Evolutionary conservation across 1,284 basidiomycete species (phyloP).

Genomic region (Cutaneotrichosporon sp.): DNA sequence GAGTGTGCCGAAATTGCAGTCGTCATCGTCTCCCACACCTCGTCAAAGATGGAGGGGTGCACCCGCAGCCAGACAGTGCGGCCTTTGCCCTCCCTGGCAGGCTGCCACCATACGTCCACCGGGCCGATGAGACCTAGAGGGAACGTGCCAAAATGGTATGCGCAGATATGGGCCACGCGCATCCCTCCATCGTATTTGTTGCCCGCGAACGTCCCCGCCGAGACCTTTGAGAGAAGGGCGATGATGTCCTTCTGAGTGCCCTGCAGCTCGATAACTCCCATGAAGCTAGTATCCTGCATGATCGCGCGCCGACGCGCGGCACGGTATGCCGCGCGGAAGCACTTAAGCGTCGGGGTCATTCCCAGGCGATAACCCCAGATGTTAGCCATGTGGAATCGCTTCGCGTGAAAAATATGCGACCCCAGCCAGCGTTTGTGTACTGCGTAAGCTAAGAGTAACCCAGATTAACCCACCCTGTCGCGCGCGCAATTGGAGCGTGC

Average conservation of each 20-base stretch:
- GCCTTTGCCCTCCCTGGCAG: conserved; percentile 28
- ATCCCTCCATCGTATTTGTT: conserved; percentile 54
- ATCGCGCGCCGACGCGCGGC: conserved; percentile 79
- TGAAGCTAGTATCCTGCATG: conserved; percentile 83
- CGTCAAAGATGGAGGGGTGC: conserved; percentile 70
- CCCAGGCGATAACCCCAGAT: conserved; percentile 88
- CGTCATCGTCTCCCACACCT: conserved; percentile 53
- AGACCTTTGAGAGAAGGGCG: conserved; percentile 56
- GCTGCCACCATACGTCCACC: conserved; percentile 70
- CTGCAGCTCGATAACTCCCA: conserved; percentile 68
- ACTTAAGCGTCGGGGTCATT: conserved; percentile 79
- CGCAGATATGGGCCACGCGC: conserved; percentile 38
- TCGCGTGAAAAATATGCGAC: conserved; percentile 91
- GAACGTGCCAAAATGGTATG: conserved; percentile 56
- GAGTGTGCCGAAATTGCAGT: conserved; percentile 8
- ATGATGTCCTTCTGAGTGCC: conserved; percentile 63
- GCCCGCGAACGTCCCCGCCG: conserved; percentile 40
- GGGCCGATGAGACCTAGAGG: conserved; percentile 72
- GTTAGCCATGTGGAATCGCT: conserved; percentile 86
- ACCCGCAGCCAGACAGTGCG: conserved; percentile 66
- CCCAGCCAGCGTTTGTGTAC: conserved; percentile 85
- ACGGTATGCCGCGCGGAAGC: conserved; percentile 81
- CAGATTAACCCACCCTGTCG: conserved; percentile 35
- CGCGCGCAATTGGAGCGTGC: conserved; percentile 38
- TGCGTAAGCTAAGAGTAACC: conserved; percentile 38